Percentiles rank a stretch among this genome's conserved stretches.
These are phyloP conservation scores for Begonia fuchsioides DNA, from an alignment of 306 rosid species.

Conservation along the genomic window DNA sequence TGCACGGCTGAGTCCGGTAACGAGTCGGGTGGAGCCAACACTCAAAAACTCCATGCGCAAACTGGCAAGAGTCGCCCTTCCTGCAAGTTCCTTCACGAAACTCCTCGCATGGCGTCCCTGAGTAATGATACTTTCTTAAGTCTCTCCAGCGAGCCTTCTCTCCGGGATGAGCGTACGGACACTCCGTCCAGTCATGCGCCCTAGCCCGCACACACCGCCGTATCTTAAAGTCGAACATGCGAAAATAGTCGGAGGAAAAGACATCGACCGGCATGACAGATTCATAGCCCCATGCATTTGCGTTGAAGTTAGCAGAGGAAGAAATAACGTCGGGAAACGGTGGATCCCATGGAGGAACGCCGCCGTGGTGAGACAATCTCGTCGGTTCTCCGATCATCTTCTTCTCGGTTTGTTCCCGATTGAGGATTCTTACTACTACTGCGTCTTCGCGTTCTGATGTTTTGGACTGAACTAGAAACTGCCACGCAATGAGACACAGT, in stretches of 20 bases:
- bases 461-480: too few species aligned
- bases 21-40: conserved; percentile 95
- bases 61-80: conserved; percentile 61
- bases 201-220: conserved; percentile 10
- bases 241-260: conserved; percentile 4
- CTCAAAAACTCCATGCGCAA: conserved; percentile 90
- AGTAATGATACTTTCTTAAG: conserved; percentile 52
- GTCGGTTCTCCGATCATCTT: conserved; percentile 24
- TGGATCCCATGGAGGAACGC: too few species aligned
- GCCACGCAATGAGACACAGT: too few species aligned
- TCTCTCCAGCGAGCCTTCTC: conserved; percentile 94
- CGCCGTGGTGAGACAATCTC: conserved; percentile 1
- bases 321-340: not conserved
- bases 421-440: too few species aligned
- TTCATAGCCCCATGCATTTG: conserved; percentile 13
- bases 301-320: conserved; percentile 7
- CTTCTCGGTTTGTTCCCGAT: not conserved
- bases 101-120: conserved; percentile 60
- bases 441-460: too few species aligned
- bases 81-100: conserved; percentile 56
- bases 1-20: conserved; percentile 77
- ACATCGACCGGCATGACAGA: conserved; percentile 6
- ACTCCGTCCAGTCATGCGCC: conserved; percentile 12
- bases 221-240: conserved; percentile 10
- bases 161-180: conserved; percentile 53